phyloP scores from a whole-genome alignment of 345 rosid species.

The Euphorbia pulcherrima region DNA sequence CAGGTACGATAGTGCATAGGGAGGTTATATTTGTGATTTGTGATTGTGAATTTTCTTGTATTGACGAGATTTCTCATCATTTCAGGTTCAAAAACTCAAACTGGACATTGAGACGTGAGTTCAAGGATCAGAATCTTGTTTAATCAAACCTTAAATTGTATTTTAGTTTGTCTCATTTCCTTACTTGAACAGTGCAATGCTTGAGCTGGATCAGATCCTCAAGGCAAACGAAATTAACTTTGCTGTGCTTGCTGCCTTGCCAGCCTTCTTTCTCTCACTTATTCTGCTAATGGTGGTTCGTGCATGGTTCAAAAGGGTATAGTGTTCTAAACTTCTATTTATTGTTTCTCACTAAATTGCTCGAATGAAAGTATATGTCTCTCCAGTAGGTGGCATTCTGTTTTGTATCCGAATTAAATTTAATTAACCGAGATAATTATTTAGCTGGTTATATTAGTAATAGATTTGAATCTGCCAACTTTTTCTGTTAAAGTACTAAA shows the following conservation, averaged over 20 bases:
- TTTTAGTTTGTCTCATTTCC: constrained; percentile 18
- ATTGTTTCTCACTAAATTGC: neutral
- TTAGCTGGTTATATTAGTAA: too few species aligned
- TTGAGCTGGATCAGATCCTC: constrained; percentile 90
- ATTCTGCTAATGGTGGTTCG: constrained; percentile 56
- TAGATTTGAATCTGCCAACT: too few species aligned
- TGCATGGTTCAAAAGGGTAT: constrained; percentile 74
- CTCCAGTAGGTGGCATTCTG: neutral
- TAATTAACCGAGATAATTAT: too few species aligned
- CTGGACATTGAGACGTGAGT: constrained; percentile 90
- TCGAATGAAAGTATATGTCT: constrained; percentile 8
- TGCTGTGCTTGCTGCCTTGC: constrained; percentile 91
- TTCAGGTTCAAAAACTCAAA: constrained; percentile 97
- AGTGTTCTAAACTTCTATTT: neutral
- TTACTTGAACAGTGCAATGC: constrained; percentile 74
- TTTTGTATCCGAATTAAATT: neutral
- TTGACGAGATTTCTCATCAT: constrained; percentile 14
- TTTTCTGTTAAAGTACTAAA: neutral
- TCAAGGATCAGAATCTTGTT: constrained; percentile 20
- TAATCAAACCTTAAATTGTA: neutral
- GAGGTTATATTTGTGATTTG: constrained; percentile 10
- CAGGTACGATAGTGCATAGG: constrained; percentile 48
- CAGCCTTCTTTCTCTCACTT: constrained; percentile 80
- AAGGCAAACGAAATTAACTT: constrained; percentile 95
- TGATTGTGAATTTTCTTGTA: constrained; percentile 18